A percentile compares a stretch with the other conserved stretches of the same genome.
These are phyloP conservation scores for Parafenestella ontariensis DNA, from an alignment of 2,329 filamentous ascomycete genomes.

Conservation along the genomic window DNA sequence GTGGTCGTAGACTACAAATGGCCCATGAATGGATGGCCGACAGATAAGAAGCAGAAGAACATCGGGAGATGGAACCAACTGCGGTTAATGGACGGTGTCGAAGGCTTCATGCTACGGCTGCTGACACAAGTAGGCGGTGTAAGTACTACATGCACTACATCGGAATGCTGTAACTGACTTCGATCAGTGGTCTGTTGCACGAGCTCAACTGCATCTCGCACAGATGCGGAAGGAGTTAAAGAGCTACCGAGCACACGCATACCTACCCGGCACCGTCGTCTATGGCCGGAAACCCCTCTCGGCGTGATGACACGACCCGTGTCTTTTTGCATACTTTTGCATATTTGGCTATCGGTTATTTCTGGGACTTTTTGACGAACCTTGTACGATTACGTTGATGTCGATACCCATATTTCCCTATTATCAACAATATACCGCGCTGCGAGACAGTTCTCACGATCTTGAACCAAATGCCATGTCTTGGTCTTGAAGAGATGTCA, in stretches of 20 bases:
- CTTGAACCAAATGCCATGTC: too few relatives aligned
- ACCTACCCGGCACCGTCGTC: slow-evolving; percentile 46
- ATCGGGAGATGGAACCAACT: slow-evolving; percentile 49
- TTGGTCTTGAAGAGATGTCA: too few relatives aligned
- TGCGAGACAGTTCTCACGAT: too few relatives aligned
- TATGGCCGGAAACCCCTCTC: slow-evolving; percentile 45
- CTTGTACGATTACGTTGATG: neutral
- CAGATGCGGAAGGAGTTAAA: slow-evolving; percentile 45
- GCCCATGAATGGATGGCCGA: slow-evolving; percentile 47
- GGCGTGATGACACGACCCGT: slow-evolving; percentile 2
- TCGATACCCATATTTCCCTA: too few relatives aligned
- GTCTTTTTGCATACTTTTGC: neutral
- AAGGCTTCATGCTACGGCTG: slow-evolving; percentile 48
- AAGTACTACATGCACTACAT: slow-evolving; percentile 8
- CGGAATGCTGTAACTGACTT: neutral
- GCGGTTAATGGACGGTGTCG: slow-evolving; percentile 45
- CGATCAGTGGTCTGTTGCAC: slow-evolving; percentile 38
- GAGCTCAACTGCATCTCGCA: slow-evolving; percentile 48
- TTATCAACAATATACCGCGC: too few relatives aligned
- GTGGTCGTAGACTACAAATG: slow-evolving; percentile 41
- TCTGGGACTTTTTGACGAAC: neutral
- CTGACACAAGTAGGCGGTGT: slow-evolving; percentile 45
- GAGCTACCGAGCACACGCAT: slow-evolving; percentile 44
- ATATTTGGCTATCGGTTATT: neutral
- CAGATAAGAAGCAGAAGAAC: slow-evolving; percentile 41